Percentiles rank a stretch among this genome's conserved stretches.
Conservation (phyloP, 2,329 filamentous ascomycete genomes). For the Fusarium sp. region DNA sequence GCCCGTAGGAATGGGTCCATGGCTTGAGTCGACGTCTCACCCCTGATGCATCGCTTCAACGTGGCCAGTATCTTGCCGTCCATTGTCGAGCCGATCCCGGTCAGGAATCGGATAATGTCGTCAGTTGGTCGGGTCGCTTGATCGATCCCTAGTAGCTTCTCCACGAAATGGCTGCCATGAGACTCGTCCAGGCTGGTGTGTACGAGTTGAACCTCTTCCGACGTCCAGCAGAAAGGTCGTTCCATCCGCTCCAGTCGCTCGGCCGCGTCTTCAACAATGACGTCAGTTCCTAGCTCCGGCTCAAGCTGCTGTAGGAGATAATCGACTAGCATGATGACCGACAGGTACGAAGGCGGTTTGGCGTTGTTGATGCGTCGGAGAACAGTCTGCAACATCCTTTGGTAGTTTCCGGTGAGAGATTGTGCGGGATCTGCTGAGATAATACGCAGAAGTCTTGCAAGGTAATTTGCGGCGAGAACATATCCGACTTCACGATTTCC, state of each 20-base stretch:
- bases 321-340: constrained; percentile 62
- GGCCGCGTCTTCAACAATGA: constrained; percentile 52
- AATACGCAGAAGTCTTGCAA: constrained; percentile 68
- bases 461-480: constrained; percentile 70
- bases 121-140: constrained; percentile 64
- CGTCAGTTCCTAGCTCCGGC: constrained; percentile 47
- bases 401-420: constrained; percentile 65
- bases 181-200: constrained; percentile 50
- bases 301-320: constrained; percentile 57
- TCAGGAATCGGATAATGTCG: constrained; percentile 67
- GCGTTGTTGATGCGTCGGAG: constrained; percentile 58
- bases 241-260: constrained; percentile 52
- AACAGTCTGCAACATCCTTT: constrained; percentile 63
- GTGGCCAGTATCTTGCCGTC: constrained; percentile 64
- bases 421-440: constrained; percentile 67
- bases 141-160: constrained; percentile 73
- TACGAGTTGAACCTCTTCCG: constrained; percentile 58
- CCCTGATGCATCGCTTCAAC: constrained; percentile 64
- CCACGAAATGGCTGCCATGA: constrained; percentile 64
- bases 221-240: constrained; percentile 56
- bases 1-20: constrained; percentile 69
- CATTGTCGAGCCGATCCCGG: constrained; percentile 62
- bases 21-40: constrained; percentile 53
- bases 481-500: constrained; percentile 67
- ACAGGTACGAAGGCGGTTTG: constrained; percentile 65